Evolutionary conservation across 441 rosid species (phyloP).

Genomic region (Gossypium trilobum): DNA sequence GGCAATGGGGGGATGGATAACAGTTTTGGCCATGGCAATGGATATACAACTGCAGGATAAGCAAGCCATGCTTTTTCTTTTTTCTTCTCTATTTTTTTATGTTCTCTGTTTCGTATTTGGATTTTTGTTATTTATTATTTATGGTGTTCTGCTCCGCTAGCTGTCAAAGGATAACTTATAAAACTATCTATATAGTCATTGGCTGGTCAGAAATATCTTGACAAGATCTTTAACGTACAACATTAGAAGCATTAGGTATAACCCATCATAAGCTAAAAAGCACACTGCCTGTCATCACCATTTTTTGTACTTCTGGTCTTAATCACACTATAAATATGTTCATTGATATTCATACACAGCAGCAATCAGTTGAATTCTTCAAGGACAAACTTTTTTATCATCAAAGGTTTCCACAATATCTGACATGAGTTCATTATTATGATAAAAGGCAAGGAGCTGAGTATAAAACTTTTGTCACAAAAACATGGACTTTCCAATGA

Average conservation of each 20-base stretch:
- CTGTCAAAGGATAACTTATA: not conserved
- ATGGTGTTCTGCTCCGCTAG: not conserved
- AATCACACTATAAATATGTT: not conserved
- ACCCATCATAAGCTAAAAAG: not conserved
- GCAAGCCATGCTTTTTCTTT: slow-evolving; percentile 23
- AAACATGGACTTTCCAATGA: not conserved
- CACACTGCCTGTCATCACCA: not conserved
- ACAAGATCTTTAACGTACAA: not conserved
- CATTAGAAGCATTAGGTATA: too few relatives aligned
- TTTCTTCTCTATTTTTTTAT: not conserved
- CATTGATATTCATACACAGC: not conserved
- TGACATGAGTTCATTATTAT: not conserved
- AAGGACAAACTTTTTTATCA: not conserved
- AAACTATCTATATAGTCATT: not conserved
- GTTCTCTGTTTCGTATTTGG: not conserved
- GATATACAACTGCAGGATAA: slow-evolving; percentile 22
- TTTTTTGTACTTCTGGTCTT: not conserved
- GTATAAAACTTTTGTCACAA: not conserved
- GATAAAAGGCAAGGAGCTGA: not conserved
- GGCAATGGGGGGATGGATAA: slow-evolving; percentile 18
- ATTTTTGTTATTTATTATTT: not conserved
- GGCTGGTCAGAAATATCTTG: slow-evolving; percentile 2
- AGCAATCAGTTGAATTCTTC: not conserved
- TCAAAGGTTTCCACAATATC: not conserved
- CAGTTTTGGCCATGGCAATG: slow-evolving; percentile 2